Conservation (phyloP, 306 rosid species). For the Sicyos edulis region DNA sequence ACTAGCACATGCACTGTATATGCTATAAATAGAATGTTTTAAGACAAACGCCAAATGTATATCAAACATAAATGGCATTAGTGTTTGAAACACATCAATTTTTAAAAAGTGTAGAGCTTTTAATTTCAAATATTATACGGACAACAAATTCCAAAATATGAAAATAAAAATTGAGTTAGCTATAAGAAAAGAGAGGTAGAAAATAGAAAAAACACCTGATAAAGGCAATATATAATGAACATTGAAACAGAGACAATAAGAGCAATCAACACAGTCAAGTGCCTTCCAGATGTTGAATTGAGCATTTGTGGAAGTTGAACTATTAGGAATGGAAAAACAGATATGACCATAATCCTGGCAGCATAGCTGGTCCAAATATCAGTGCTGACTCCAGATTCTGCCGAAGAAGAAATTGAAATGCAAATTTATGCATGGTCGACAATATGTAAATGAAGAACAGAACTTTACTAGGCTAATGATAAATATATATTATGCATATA, state of each 20-base stretch:
- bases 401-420: conserved; percentile 25
- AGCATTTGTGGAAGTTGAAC: conserved; percentile 85
- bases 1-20: no score
- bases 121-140: neutral
- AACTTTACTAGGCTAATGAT: no score
- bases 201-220: no score
- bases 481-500: no score
- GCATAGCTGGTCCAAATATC: conserved; percentile 92
- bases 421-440: neutral
- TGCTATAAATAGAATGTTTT: no score
- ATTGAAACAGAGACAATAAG: conserved; percentile 53
- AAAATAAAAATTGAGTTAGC: neutral
- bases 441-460: no score
- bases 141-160: neutral
- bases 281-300: conserved; percentile 62
- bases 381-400: conserved; percentile 95
- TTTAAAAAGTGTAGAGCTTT: neutral
- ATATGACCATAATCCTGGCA: conserved; percentile 71
- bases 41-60: neutral
- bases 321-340: conserved; percentile 68
- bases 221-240: conserved; percentile 57
- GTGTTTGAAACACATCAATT: no score
- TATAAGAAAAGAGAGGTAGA: neutral
- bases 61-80: neutral
- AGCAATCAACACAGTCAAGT: conserved; percentile 65